These are phyloP conservation scores for Cyanodermella asteris DNA, from an alignment of 2,329 filamentous ascomycete genomes.

Conservation along the genomic window DNA sequence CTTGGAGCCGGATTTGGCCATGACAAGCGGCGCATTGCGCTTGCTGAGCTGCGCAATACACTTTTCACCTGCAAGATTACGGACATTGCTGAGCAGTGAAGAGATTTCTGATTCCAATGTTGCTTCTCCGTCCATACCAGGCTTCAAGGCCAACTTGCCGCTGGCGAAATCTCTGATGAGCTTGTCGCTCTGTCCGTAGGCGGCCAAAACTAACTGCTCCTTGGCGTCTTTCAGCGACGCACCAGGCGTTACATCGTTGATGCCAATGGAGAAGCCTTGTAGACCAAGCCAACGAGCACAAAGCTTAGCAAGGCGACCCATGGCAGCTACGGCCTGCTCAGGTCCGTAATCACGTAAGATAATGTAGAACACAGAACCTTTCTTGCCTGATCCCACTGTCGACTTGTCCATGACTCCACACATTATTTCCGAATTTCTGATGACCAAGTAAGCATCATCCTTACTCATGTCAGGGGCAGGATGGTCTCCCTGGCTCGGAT, in stretches of 20 bases:
- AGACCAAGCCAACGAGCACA: conserved; percentile 77
- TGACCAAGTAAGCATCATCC: conserved; percentile 75
- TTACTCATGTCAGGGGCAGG: conserved; percentile 56
- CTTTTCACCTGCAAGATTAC: conserved; percentile 72
- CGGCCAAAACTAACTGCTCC: conserved; percentile 49
- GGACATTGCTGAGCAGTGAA: conserved; percentile 75
- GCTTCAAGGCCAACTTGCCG: conserved; percentile 62
- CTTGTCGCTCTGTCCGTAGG: conserved; percentile 64
- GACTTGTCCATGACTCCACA: conserved; percentile 96
- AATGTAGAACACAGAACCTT: conserved; percentile 92
- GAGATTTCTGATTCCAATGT: conserved; percentile 82
- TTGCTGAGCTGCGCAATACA: conserved; percentile 78
- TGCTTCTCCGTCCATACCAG: conserved; percentile 77
- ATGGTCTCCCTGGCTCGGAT: no score
- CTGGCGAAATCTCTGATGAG: conserved; percentile 61
- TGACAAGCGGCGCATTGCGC: conserved; percentile 82
- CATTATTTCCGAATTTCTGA: conserved; percentile 94
- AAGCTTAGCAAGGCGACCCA: conserved; percentile 83
- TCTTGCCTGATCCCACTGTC: conserved; percentile 91
- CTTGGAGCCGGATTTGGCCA: conserved; percentile 95
- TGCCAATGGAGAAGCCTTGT: conserved; percentile 86
- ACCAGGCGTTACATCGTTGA: conserved; percentile 81
- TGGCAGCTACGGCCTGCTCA: conserved; percentile 66
- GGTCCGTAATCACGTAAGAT: conserved; percentile 89
- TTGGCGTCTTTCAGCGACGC: conserved; percentile 49